Conservation (phyloP, 179 eudicot species). For the Heliamphora pulchella region DNA sequence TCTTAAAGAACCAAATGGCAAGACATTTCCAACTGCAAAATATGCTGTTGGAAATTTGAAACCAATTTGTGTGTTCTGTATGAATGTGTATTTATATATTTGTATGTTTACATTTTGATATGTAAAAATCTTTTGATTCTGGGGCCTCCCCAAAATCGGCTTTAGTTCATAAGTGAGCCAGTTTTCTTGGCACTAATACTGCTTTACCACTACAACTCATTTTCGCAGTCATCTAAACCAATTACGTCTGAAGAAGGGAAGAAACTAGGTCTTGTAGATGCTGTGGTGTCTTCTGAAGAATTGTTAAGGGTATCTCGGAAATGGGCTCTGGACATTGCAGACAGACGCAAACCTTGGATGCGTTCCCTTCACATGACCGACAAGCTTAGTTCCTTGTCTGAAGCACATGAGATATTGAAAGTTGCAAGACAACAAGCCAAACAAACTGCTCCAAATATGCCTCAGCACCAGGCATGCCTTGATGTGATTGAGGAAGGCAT, state of each 20-base stretch:
- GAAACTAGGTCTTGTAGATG: constrained; percentile 80
- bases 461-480: constrained; percentile 83
- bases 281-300: constrained; percentile 59
- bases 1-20: background rate
- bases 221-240: constrained; percentile 58
- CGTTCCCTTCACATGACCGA: constrained; percentile 71
- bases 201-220: background rate
- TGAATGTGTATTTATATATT: background rate
- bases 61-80: background rate
- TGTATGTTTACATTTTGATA: background rate
- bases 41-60: background rate
- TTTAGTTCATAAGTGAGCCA: background rate
- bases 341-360: constrained; percentile 69
- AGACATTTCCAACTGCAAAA: background rate
- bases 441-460: constrained; percentile 64
- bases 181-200: constrained; percentile 3
- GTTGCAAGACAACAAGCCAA: constrained; percentile 68
- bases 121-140: background rate
- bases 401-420: constrained; percentile 47
- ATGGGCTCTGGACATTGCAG: constrained; percentile 86
- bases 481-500: constrained; percentile 84
- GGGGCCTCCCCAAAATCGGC: background rate
- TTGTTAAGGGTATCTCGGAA: constrained; percentile 55
- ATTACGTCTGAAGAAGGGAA: constrained; percentile 72
- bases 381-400: constrained; percentile 64